Base-by-base conservation (phyloP, 2,329 filamentous ascomycete genomes). In the Cryphonectria naterciae region DNA sequence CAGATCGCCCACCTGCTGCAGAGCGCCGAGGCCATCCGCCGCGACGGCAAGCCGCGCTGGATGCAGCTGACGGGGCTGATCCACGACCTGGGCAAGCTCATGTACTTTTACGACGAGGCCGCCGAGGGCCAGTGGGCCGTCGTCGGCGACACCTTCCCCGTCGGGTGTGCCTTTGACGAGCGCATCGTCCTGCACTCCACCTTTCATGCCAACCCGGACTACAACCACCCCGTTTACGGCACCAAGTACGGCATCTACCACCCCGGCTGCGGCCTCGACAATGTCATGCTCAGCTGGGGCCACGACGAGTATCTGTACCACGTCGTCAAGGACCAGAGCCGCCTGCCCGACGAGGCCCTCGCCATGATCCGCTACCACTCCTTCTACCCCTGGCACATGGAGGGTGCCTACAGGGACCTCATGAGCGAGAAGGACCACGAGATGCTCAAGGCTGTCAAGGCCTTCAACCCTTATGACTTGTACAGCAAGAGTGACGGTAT, bases 311-410 rank as follows among this genome's bases (percentile, higher is more conserved):
- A 94, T 81, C 85, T 95, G 63, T 97, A 97, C 85, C 91, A 94
- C 77, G 91, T 97, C 73, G 89, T 93, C 81, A 94, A 94, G 84
- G 91, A 92, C 74, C 94, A 97, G 85, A 91, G 88, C 65, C 91
- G 85, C 0, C 86, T 97, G 60, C 94, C 94, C 0, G 86, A 87
- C 63, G 94, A 97, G 86, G 92, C 92, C 0, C 86, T 97, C 15
- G 94, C 94, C 72, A 97, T 97, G 93, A 96, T 97, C 79, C 86
- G 94, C 69, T 97, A 97, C 82, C 94, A 97, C 83, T 93, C 91
- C 7, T 97, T 97, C 83, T 97, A 97, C 82, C 91, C 94, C 22
- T 97, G 94, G 94, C 94, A 97, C 82, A 89, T 86, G 73, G 91
- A 92, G 80, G 91, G 91, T 68, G 94, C 93, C 8, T 97, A 97